Conservation (phyloP, 768 basidiomycete species). For the Pleurotus cornucopiae region DNA sequence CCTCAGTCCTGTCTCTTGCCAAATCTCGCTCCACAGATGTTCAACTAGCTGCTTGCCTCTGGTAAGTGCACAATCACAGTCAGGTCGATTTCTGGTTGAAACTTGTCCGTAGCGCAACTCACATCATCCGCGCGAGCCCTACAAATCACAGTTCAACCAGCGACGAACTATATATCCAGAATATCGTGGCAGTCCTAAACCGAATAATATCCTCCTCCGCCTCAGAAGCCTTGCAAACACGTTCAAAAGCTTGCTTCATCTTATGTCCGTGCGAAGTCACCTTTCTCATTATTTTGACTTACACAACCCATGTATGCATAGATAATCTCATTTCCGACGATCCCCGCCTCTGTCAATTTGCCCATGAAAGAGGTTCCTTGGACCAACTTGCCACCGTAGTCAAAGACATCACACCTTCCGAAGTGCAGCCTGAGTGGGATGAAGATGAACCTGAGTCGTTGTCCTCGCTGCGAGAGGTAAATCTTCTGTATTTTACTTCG, state of each 20-base stretch:
- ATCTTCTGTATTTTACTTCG: conserved; percentile 7
- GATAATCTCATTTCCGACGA: conserved; percentile 74
- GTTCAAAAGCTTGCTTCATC: conserved; percentile 71
- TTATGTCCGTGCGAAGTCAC: conserved; percentile 47
- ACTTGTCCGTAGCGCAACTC: conserved; percentile 43
- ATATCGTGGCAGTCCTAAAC: conserved; percentile 69
- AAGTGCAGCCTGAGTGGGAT: conserved; percentile 45
- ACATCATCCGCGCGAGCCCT: conserved; percentile 52
- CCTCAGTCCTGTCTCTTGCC: conserved; percentile 43
- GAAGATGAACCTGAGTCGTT: conserved; percentile 65
- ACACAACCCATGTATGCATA: conserved; percentile 14
- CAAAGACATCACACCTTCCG: conserved; percentile 44
- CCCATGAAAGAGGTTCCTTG: conserved; percentile 68
- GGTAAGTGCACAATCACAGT: conserved; percentile 34
- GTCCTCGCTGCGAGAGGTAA: conserved; percentile 61
- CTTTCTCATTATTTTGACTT: neutral
- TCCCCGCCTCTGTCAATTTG: conserved; percentile 57
- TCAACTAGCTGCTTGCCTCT: conserved; percentile 68
- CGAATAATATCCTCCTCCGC: conserved; percentile 41
- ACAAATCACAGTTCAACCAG: conserved; percentile 16
- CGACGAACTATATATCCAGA: conserved; percentile 46
- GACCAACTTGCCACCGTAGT: conserved; percentile 48
- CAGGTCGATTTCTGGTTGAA: neutral
- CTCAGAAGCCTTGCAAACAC: conserved; percentile 34
- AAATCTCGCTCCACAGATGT: conserved; percentile 59